A percentile compares a stretch with the other conserved stretches of the same genome.
These are phyloP conservation scores for Postia placenta DNA, from an alignment of 768 basidiomycete genomes.

Conservation along the genomic window DNA sequence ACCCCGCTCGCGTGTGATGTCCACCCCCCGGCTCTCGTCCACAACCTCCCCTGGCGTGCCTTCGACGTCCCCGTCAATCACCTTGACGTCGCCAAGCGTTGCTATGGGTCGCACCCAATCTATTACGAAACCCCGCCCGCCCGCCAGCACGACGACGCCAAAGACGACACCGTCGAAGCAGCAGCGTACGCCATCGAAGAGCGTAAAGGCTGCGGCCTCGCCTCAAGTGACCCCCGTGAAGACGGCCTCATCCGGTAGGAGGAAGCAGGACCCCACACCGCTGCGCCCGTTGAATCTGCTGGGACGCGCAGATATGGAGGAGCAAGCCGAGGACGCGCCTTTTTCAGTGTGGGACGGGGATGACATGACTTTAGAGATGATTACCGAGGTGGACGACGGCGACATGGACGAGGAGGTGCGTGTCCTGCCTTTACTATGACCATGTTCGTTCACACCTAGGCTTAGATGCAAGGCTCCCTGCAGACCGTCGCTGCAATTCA, in stretches of 20 bases:
- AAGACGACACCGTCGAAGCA: conserved; percentile 11
- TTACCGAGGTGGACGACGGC: conserved; percentile 65
- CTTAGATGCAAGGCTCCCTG: conserved; percentile 40
- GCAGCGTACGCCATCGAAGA: conserved; percentile 13
- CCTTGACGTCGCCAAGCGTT: conserved; percentile 22
- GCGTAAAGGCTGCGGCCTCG: conserved; percentile 9
- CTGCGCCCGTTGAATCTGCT: neutral
- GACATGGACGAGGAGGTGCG: conserved; percentile 70
- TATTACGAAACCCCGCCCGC: neutral
- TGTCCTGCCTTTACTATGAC: neutral
- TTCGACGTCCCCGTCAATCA: conserved; percentile 1
- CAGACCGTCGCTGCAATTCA: conserved; percentile 36
- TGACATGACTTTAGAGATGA: conserved; percentile 66
- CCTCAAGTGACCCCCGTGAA: conserved; percentile 13
- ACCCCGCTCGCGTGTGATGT: conserved; percentile 18
- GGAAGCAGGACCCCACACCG: neutral
- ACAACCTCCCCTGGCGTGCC: conserved; percentile 7
- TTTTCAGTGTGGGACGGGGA: conserved; percentile 44
- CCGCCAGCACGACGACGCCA: conserved; percentile 2
- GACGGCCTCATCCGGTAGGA: conserved; percentile 2
- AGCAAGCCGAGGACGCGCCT: conserved; percentile 17
- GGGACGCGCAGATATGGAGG: conserved; percentile 6
- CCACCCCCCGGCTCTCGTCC: conserved; percentile 14
- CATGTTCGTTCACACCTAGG: neutral
- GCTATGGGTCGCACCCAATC: conserved; percentile 3